Evolutionary conservation across 495 filamentous ascomycete genomes (phyloP).

Genomic region (Lasiosphaeris hirsuta): DNA sequence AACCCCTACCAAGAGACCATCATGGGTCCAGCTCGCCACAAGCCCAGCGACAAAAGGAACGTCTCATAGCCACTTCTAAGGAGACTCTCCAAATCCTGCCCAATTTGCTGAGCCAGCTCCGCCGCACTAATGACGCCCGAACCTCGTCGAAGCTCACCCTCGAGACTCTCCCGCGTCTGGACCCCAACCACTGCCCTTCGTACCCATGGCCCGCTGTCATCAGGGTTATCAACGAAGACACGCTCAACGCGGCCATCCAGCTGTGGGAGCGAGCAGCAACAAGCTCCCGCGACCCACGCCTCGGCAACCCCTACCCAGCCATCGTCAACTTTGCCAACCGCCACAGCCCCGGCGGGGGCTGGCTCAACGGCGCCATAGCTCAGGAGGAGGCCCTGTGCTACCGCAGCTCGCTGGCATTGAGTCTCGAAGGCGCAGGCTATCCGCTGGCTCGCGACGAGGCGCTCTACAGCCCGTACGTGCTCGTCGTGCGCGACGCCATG

Average conservation of each 20-base stretch:
- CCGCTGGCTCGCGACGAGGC: slow-evolving; percentile 1
- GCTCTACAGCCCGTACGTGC: slow-evolving; percentile 6
- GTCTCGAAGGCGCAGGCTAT: slow-evolving; percentile 1
- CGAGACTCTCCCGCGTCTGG: background rate
- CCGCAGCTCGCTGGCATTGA: slow-evolving; percentile 8
- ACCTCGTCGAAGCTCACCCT: background rate
- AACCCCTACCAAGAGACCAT: no score
- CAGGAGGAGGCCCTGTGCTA: slow-evolving; percentile 14
- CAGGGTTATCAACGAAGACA: slow-evolving; percentile 14
- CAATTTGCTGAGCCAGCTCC: background rate
- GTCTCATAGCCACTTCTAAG: no score
- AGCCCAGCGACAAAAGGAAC: no score
- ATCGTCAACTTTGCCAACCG: slow-evolving; percentile 14
- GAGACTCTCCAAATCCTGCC: no score
- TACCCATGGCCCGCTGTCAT: background rate
- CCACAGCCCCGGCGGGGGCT: slow-evolving; percentile 9
- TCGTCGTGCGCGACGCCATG: slow-evolving; percentile 2
- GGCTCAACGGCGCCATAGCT: slow-evolving; percentile 15
- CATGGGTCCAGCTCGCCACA: no score
- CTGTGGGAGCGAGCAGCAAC: background rate
- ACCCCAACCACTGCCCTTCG: background rate
- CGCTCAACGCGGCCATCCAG: slow-evolving; percentile 13
- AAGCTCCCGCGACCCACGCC: background rate
- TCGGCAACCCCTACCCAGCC: background rate
- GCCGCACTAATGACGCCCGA: background rate